Conservation (phyloP, 495 filamentous ascomycete genomes). For the Aspergillus hancockii region DNA sequence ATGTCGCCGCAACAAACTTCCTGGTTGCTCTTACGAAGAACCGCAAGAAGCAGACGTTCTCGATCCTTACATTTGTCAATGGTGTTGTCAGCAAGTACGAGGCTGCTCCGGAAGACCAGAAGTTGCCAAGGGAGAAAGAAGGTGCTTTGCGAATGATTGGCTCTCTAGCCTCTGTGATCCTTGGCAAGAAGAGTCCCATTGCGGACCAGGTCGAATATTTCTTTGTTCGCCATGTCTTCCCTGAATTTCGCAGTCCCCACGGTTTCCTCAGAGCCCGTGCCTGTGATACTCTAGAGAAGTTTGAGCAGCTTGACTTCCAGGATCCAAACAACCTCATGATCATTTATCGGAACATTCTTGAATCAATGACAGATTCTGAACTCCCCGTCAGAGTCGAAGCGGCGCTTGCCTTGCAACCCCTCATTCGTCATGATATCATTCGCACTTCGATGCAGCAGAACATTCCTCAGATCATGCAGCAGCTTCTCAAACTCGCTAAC, state of each 20-base stretch:
- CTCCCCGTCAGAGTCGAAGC: conserved; percentile 94
- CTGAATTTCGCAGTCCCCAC: conserved; percentile 90
- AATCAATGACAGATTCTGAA: conserved; percentile 91
- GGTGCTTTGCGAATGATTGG: conserved; percentile 97
- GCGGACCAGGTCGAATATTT: conserved; percentile 99
- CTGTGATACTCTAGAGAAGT: conserved; percentile 96
- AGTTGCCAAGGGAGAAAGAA: conserved; percentile 92
- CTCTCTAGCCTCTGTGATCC: conserved; percentile 86
- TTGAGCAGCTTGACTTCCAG: conserved; percentile 93
- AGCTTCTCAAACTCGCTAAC: conserved; percentile 92
- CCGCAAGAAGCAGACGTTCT: conserved; percentile 93
- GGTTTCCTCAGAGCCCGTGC: conserved; percentile 94
- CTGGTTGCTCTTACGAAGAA: conserved; percentile 90
- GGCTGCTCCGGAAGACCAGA: conserved; percentile 76
- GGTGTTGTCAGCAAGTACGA: conserved; percentile 89
- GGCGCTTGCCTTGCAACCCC: conserved; percentile 87
- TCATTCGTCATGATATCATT: conserved; percentile 94
- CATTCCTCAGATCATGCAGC: conserved; percentile 99
- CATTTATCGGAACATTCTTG: conserved; percentile 94
- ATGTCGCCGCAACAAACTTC: conserved; percentile 96
- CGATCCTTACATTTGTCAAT: conserved; percentile 91
- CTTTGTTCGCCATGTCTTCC: conserved; percentile 96
- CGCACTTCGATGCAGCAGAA: conserved; percentile 93
- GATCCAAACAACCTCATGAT: conserved; percentile 90
- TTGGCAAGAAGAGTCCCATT: conserved; percentile 97